Percentiles rank a stretch among this genome's conserved stretches.
Conservation (phyloP, 2,329 filamentous ascomycete species). For the Keithomyces neogunnii region DNA sequence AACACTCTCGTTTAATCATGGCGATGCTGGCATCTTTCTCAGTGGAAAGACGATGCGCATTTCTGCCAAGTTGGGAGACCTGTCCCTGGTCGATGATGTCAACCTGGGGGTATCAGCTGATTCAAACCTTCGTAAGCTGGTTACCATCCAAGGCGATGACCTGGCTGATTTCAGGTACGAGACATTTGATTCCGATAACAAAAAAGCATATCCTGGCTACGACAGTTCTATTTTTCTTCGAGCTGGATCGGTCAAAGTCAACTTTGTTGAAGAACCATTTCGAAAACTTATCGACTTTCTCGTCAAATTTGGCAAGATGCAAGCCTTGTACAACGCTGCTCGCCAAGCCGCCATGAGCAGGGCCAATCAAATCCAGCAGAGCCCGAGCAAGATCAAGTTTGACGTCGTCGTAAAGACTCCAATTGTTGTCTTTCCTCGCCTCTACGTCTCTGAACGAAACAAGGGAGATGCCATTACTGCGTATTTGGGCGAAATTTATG, state of each 20-base stretch:
- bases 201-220: constrained; percentile 78
- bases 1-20: constrained; percentile 85
- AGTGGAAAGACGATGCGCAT: constrained; percentile 81
- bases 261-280: constrained; percentile 95
- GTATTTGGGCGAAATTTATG: constrained; percentile 94
- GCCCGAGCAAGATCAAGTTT: constrained; percentile 83
- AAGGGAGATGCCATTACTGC: constrained; percentile 80
- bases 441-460: constrained; percentile 59
- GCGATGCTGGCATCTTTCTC: constrained; percentile 83
- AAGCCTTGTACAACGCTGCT: constrained; percentile 95
- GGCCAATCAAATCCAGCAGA: constrained; percentile 87
- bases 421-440: constrained; percentile 87
- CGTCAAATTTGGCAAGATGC: constrained; percentile 99
- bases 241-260: constrained; percentile 91
- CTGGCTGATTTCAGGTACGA: constrained; percentile 96
- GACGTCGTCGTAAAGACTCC: constrained; percentile 91
- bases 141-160: constrained; percentile 92
- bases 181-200: constrained; percentile 71
- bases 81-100: constrained; percentile 86
- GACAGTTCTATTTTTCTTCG: constrained; percentile 86
- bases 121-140: constrained; percentile 74
- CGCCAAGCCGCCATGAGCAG: constrained; percentile 90
- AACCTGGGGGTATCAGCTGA: constrained; percentile 79
- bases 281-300: constrained; percentile 96
- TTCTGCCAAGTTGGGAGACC: constrained; percentile 75